Conservation (phyloP, 2,329 filamentous ascomycete species). For the Aspergillus udagawae region DNA sequence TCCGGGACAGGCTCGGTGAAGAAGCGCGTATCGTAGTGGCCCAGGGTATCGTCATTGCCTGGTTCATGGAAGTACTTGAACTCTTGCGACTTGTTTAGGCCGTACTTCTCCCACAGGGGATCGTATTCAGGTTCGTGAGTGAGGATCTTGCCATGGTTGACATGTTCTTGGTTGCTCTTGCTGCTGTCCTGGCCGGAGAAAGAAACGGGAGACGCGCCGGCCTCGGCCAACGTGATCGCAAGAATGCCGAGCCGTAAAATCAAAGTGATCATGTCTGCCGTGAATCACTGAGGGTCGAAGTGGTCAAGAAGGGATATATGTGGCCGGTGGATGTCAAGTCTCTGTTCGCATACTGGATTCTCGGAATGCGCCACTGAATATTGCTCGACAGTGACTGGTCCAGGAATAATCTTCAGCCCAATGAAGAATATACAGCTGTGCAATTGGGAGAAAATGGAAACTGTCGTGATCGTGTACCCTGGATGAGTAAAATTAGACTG, state of each 20-base stretch:
- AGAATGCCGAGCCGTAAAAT: conserved; percentile 14
- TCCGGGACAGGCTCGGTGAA: conserved; percentile 63
- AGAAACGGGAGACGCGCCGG: conserved; percentile 13
- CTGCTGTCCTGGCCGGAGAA: neutral
- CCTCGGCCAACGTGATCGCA: conserved; percentile 17
- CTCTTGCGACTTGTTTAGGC: conserved; percentile 29
- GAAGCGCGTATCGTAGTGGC: conserved; percentile 72
- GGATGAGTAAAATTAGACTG: neutral
- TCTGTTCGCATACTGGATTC: conserved; percentile 15
- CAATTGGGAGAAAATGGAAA: neutral
- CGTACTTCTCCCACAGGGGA: conserved; percentile 21
- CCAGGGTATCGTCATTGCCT: conserved; percentile 55
- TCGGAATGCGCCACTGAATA: neutral
- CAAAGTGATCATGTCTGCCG: conserved; percentile 19
- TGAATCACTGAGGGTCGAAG: neutral
- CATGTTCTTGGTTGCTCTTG: neutral
- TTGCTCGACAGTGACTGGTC: neutral
- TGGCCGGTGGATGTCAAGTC: conserved; percentile 4
- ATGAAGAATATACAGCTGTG: neutral
- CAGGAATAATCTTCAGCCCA: neutral
- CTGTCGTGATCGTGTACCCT: neutral
- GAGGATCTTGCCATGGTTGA: conserved; percentile 9
- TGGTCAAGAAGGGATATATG: neutral
- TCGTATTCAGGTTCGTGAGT: conserved; percentile 6
- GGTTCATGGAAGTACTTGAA: conserved; percentile 66